These are phyloP conservation scores for Saccharomyces hybrid DNA, from an alignment of 1,139 yeast genomes.

Conservation along the genomic window DNA sequence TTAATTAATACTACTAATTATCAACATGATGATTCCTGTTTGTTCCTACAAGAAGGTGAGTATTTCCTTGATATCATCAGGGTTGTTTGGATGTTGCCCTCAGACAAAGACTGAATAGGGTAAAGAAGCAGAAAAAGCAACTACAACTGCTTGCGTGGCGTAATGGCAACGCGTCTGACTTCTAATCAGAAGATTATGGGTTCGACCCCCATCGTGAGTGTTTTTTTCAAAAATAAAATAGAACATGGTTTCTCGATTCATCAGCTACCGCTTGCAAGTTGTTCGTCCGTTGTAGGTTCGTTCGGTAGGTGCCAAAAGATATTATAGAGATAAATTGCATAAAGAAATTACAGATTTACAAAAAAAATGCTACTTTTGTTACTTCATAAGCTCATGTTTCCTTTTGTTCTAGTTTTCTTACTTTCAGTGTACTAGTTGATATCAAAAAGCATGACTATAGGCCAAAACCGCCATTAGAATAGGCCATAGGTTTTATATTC, in stretches of 20 bases:
- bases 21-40: too few species aligned
- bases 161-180: slow-evolving; percentile 58
- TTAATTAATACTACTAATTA: too few species aligned
- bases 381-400: neutral
- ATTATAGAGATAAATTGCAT: neutral
- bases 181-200: slow-evolving; percentile 54
- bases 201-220: slow-evolving; percentile 55
- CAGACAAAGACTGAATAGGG: too few species aligned
- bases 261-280: too few species aligned
- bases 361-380: neutral
- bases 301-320: neutral
- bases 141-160: slow-evolving; percentile 37
- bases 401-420: neutral
- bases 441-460: slow-evolving; percentile 12
- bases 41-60: too few species aligned
- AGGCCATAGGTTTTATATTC: slow-evolving; percentile 90
- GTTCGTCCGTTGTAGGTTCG: too few species aligned
- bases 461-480: slow-evolving; percentile 48
- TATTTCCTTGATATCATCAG: too few species aligned
- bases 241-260: too few species aligned
- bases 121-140: too few species aligned
- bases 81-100: too few species aligned
- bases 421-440: neutral
- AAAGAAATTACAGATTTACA: neutral
- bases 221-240: slow-evolving; percentile 10